Evolutionary conservation across 495 filamentous ascomycete genomes (phyloP), one percentile per base, ranked within the genome.

Genomic region (Podospora pseudopauciseta): DNA sequence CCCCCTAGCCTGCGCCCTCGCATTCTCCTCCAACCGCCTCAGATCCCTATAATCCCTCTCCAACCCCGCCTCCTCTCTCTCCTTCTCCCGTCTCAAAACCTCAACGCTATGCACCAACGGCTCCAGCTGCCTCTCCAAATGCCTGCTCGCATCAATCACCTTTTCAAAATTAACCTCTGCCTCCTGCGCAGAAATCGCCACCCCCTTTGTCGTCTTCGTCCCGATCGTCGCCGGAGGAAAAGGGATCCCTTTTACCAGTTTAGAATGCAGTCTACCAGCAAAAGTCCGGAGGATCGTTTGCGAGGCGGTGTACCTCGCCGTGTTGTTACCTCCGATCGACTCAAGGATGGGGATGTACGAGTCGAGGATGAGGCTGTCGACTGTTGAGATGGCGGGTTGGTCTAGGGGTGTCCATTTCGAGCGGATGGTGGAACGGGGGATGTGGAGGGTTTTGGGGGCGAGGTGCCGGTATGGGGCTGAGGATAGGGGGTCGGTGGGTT

Each of bases 91-190:
- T 44, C 58, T 66, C 28, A 84, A 71, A n/a, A 84, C 63, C 62
- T 73, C 80, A 2, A 83, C 81, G 7, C 77, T 74, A 64, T 84
- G 81, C n/a, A 81, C 65, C 18, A 81, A 70, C 11, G 82, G 81
- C 54, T 82, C 78, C 18, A 85, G 75, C 72, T 77, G 75, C 61
- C 72, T 68, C 54, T 83, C 74, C 15, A 82, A 68, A 11, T 63
- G 68, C 58, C 74, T 71, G 66, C 79, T 76, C 0, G 75, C 78
- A 5, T 80, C 75, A 27, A 82, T 69, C 9, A 75, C 76, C 49
- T 71, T 72, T 70, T 84, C 82, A 66, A 81, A 84, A 59, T 84
- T 79, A 18, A 85, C 69, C 60, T 85, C 81, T 6, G 73, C 72
- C 44, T 77, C 81, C 54, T 79, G 78, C 2, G 65, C 55, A 2